These are phyloP conservation scores for Mycena belliarum DNA, from an alignment of 768 basidiomycete species.

Conservation along the genomic window DNA sequence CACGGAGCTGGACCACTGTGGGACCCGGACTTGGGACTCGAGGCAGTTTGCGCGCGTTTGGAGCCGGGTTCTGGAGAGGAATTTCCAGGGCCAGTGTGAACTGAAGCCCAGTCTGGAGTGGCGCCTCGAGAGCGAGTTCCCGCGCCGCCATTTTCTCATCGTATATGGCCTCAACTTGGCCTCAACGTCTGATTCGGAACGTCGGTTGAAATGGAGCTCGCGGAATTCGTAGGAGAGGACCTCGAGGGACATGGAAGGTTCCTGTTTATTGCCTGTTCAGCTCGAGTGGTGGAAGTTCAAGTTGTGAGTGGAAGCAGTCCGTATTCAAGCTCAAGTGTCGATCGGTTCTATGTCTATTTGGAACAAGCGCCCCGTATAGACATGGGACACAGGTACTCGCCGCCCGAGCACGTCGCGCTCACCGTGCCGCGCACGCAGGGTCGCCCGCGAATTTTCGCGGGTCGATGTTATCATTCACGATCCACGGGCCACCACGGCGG, in stretches of 20 bases:
- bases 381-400: no score
- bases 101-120: not conserved
- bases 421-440: no score
- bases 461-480: no score
- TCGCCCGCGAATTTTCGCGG: no score
- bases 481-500: no score
- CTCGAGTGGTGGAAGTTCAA: not conserved
- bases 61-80: constrained; percentile 5
- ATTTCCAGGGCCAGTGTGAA: not conserved
- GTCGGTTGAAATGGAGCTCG: not conserved
- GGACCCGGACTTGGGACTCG: not conserved
- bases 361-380: no score
- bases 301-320: no score
- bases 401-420: no score
- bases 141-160: constrained; percentile 2
- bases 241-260: constrained; percentile 2
- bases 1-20: not conserved
- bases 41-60: constrained; percentile 4
- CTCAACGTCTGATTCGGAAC: not conserved
- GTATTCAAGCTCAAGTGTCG: no score
- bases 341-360: no score
- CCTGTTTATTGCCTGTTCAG: not conserved
- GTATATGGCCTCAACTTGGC: not conserved
- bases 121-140: constrained; percentile 1
- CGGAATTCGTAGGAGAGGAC: not conserved